phyloP scores from a whole-genome alignment of 2,329 filamentous ascomycete genomes.

The Fusarium sp. region DNA sequence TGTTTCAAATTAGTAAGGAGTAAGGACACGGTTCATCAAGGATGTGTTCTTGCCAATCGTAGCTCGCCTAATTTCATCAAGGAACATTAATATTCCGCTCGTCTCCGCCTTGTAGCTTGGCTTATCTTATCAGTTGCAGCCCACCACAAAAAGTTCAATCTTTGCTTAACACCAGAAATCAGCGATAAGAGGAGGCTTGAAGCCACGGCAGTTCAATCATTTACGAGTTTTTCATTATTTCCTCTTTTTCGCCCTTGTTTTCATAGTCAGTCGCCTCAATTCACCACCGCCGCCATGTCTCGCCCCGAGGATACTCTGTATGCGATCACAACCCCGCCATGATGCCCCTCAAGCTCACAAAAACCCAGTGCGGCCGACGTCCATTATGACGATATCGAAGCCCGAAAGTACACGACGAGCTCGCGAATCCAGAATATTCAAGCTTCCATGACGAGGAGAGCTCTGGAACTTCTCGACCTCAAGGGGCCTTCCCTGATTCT shows the following conservation, averaged over 20 bases:
- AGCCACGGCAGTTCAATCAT: neutral
- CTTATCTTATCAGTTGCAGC: conserved; percentile 43
- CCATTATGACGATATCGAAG: conserved; percentile 96
- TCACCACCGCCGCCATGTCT: conserved; percentile 75
- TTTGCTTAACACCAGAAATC: conserved; percentile 27
- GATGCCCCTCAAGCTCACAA: conserved; percentile 43
- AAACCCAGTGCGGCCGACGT: conserved; percentile 85
- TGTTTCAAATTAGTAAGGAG: conserved; percentile 2
- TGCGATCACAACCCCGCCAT: conserved; percentile 47
- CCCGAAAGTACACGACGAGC: conserved; percentile 96
- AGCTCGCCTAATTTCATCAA: conserved; percentile 20
- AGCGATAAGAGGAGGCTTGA: conserved; percentile 18
- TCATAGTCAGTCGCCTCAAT: neutral
- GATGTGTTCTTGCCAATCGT: conserved; percentile 36
- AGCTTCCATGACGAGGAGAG: conserved; percentile 91
- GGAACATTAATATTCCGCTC: conserved; percentile 12
- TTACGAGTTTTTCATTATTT: neutral
- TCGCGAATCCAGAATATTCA: conserved; percentile 97
- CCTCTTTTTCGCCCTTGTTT: fast-evolving
- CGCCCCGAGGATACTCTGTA: conserved; percentile 96
- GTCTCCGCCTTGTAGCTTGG: neutral
- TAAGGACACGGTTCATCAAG: conserved; percentile 38
- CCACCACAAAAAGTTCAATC: conserved; percentile 46
- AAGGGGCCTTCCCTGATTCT: conserved; percentile 86
- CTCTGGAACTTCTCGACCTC: conserved; percentile 90